Percentiles rank a stretch among this genome's conserved stretches.
These are phyloP conservation scores for Phellinidium pouzarii DNA, from an alignment of 1,284 basidiomycete species.

Conservation along the genomic window DNA sequence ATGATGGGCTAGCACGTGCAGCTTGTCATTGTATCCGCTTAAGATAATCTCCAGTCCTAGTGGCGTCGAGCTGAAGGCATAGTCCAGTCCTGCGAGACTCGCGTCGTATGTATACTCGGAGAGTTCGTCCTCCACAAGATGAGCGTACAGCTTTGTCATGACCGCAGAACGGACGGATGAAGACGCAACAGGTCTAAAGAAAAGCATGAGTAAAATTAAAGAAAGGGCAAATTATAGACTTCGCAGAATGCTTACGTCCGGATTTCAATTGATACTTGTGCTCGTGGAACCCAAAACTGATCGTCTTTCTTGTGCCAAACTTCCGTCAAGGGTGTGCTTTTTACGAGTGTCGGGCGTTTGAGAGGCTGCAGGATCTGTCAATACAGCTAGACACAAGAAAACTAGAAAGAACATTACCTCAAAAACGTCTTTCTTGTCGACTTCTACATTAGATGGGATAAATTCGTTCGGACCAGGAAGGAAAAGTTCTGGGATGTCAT, in stretches of 20 bases:
- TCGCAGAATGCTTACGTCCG: slow-evolving; percentile 43
- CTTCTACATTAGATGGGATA: slow-evolving; percentile 82
- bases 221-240: neutral
- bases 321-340: slow-evolving; percentile 62
- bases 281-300: slow-evolving; percentile 89
- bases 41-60: slow-evolving; percentile 69
- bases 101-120: slow-evolving; percentile 94
- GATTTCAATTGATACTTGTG: slow-evolving; percentile 64
- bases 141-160: slow-evolving; percentile 75
- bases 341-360: slow-evolving; percentile 70
- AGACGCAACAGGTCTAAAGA: slow-evolving; percentile 45
- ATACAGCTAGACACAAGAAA: neutral
- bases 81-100: slow-evolving; percentile 83
- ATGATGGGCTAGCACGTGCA: slow-evolving; percentile 69
- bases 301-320: slow-evolving; percentile 98
- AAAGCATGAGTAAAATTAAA: slow-evolving; percentile 3
- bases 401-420: slow-evolving; percentile 38
- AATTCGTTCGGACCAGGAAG: slow-evolving; percentile 88
- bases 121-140: slow-evolving; percentile 84
- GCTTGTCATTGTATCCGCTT: slow-evolving; percentile 93
- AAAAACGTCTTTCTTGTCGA: slow-evolving; percentile 62
- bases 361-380: slow-evolving; percentile 43
- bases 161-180: slow-evolving; percentile 51
- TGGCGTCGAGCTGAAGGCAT: slow-evolving; percentile 61
- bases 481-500: slow-evolving; percentile 61